Evolutionary conservation across 208 protist species (phyloP).

Genomic region (Crithidia brevicula): DNA sequence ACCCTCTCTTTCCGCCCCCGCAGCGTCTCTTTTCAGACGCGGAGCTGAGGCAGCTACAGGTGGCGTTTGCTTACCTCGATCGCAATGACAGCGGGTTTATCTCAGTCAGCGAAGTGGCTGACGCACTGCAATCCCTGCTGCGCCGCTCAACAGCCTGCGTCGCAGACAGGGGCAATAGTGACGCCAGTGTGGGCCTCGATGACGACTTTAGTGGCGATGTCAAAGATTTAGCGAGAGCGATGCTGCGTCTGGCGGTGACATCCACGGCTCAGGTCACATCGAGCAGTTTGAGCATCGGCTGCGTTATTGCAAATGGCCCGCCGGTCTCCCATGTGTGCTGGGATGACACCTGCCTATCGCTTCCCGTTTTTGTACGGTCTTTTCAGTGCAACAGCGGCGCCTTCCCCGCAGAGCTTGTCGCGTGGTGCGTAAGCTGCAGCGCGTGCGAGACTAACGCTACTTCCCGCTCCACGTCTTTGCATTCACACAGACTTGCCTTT

Average conservation of each 20-base stretch:
- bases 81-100: conserved; percentile 12
- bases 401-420: conserved; percentile 37
- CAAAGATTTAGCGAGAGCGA: conserved; percentile 9
- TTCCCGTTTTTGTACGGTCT: conserved; percentile 29
- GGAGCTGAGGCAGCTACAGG: conserved; percentile 21
- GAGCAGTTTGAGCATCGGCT: not conserved
- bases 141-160: not conserved
- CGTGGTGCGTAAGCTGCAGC: conserved; percentile 27
- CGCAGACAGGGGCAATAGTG: not conserved
- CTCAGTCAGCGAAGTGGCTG: conserved; percentile 8
- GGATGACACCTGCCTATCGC: conserved; percentile 11
- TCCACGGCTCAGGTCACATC: not conserved
- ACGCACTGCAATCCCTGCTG: conserved; percentile 19
- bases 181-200: not conserved
- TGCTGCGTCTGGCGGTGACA: conserved; percentile 19
- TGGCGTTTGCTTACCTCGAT: conserved; percentile 22
- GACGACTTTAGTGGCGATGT: not conserved
- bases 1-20: conserved; percentile 2
- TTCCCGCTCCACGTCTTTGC: not conserved
- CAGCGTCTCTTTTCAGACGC: conserved; percentile 19
- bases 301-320: not conserved
- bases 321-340: no score
- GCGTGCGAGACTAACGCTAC: not conserved
- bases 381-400: conserved; percentile 38
- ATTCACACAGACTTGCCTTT: not conserved